Conservation (phyloP, 2,329 filamentous ascomycete species). For the Hortaea werneckii region DNA sequence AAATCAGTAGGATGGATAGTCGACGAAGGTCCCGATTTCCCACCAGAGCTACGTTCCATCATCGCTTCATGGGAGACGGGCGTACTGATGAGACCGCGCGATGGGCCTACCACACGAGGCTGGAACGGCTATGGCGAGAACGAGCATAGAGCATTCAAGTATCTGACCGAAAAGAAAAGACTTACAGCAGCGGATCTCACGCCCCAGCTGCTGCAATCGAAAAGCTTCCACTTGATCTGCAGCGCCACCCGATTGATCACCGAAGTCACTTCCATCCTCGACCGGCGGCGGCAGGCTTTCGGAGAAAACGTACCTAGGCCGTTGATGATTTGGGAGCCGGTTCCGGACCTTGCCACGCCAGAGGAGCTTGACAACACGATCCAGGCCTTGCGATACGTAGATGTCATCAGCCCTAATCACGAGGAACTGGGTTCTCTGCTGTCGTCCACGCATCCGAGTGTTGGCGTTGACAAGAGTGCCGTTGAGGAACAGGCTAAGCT, state of each 20-base stretch:
- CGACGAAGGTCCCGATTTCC: conserved; percentile 83
- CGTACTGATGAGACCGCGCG: conserved; percentile 52
- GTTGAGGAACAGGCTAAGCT: conserved; percentile 30
- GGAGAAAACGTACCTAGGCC: conserved; percentile 30
- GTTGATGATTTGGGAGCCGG: conserved; percentile 87
- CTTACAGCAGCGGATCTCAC: conserved; percentile 64
- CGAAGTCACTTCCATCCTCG: conserved; percentile 61
- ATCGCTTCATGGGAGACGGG: conserved; percentile 70
- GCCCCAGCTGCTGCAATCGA: conserved; percentile 55
- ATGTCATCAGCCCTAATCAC: conserved; percentile 71
- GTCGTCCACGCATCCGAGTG: conserved; percentile 14
- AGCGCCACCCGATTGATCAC: conserved; percentile 66
- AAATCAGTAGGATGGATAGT: conserved; percentile 77
- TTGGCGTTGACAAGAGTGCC: conserved; percentile 23
- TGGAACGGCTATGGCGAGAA: conserved; percentile 79
- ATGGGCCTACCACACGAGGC: conserved; percentile 71
- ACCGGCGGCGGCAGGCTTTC: conserved; percentile 32
- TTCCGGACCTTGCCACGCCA: conserved; percentile 75
- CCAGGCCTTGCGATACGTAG: conserved; percentile 43
- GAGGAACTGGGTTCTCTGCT: conserved; percentile 82
- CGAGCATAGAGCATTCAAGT: conserved; percentile 56
- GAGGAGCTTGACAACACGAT: conserved; percentile 47
- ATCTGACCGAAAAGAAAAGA: conserved; percentile 75
- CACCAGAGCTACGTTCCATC: conserved; percentile 49
- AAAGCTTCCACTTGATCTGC: conserved; percentile 81